A percentile compares a stretch with the other conserved stretches of the same genome.
These are phyloP conservation scores for Trichoderma cornu-damae DNA, from an alignment of 2,329 filamentous ascomycete species.

Conservation along the genomic window DNA sequence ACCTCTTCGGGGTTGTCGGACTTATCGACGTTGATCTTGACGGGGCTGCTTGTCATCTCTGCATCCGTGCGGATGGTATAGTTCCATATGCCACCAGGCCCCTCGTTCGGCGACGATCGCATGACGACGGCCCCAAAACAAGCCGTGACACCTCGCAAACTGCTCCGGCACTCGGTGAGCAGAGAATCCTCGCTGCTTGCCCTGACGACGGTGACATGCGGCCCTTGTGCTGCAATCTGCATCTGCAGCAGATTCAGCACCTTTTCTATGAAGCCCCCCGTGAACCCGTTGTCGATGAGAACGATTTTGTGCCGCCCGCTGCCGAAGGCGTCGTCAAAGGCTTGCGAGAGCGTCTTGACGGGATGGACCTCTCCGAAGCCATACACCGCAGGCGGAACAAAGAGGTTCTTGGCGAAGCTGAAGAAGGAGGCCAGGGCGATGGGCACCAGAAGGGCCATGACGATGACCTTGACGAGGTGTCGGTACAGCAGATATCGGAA, in stretches of 20 bases:
- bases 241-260: slow-evolving; percentile 61
- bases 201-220: slow-evolving; percentile 52
- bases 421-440: slow-evolving; percentile 55
- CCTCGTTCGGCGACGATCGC: slow-evolving; percentile 68
- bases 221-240: slow-evolving; percentile 49
- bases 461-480: slow-evolving; percentile 46
- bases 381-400: slow-evolving; percentile 69
- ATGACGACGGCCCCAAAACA: slow-evolving; percentile 75
- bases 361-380: slow-evolving; percentile 62
- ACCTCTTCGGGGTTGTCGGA: slow-evolving; percentile 68
- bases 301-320: slow-evolving; percentile 62
- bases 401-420: slow-evolving; percentile 73
- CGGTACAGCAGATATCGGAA: slow-evolving; percentile 53
- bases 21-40: slow-evolving; percentile 58
- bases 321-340: slow-evolving; percentile 51
- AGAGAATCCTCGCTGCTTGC: slow-evolving; percentile 54
- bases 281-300: slow-evolving; percentile 70
- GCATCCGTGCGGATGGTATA: slow-evolving; percentile 79
- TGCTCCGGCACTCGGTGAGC: slow-evolving; percentile 56
- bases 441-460: slow-evolving; percentile 57
- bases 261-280: slow-evolving; percentile 63
- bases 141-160: slow-evolving; percentile 59
- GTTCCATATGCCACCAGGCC: slow-evolving; percentile 66
- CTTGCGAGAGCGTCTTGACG: slow-evolving; percentile 60
- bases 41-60: slow-evolving; percentile 51